Base-by-base conservation (phyloP, 176 grass and related monocot genomes). In the Guadua angustifolia region DNA sequence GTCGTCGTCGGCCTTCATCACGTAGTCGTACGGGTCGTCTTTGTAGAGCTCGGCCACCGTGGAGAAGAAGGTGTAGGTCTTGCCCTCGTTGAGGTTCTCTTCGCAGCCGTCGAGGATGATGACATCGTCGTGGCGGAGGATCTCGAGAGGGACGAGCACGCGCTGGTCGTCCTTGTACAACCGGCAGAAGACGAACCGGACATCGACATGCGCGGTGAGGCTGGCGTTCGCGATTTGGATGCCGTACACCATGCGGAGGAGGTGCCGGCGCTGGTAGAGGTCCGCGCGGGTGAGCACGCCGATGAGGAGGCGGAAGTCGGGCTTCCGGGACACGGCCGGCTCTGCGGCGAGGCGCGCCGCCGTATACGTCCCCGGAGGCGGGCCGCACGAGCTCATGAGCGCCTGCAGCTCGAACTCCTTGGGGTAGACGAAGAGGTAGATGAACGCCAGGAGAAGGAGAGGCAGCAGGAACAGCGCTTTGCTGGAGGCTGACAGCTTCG, bases 1-100 rank as follows among this genome's bases (percentile, higher is more conserved):
- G 79, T 94, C 94, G 62, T 97, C 94, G 71, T 97, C 92, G n/a
- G 92, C 81, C 83, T 94, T 94, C 86, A 94, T 92, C 67, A 92
- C 92, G 87, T 87, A 94, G 84, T 94, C 92, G 84, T 94, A 94
- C 0, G 87, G 89, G 38, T 79, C 89, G 77, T 87, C 92, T 63
- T 55, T 68, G 73, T 36, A 94, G 14, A 94, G 73, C 6, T 0
- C 0, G 1, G 92, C 83, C 72, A 64, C 89, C 2, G 83, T 21
- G 2, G 65, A 66, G 83, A 94, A 86, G 79, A 86, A 94, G 21
- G 92, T 89, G 89, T 91, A 86, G 6, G 92, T 89, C 92, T 94
- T 94, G 0, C 89, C 92, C 69, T 80, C 84, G 60, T 94, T 86
- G 75, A 94, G 90, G 84, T 92, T 94, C 80, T 94, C 92, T 56